Percentiles rank a stretch among this genome's conserved stretches.
Evolutionary conservation across 2,329 filamentous ascomycete genomes (phyloP).

Genomic region (Dactylellina cionopaga): DNA sequence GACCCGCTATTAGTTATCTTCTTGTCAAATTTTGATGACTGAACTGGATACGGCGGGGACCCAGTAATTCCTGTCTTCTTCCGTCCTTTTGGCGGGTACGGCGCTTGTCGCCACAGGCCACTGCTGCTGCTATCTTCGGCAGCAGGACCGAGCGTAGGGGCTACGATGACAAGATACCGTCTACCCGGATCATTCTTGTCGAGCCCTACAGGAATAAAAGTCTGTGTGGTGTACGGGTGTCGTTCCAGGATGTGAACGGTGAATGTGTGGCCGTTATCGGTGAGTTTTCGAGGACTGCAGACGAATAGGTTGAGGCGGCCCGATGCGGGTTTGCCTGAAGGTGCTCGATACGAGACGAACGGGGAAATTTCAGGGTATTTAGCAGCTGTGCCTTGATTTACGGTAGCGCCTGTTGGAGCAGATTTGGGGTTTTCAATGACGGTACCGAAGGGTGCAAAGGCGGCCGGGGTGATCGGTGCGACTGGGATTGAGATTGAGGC

Average conservation of each 20-base stretch:
- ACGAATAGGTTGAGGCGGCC: slow-evolving; percentile 89
- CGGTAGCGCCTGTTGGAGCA: slow-evolving; percentile 65
- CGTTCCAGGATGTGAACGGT: slow-evolving; percentile 80
- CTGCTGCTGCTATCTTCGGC: neutral
- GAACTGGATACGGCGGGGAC: slow-evolving; percentile 29
- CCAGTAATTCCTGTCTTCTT: slow-evolving; percentile 11
- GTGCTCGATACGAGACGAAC: slow-evolving; percentile 74
- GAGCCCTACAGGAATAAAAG: slow-evolving; percentile 80
- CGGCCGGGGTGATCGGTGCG: slow-evolving; percentile 72
- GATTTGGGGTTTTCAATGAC: slow-evolving; percentile 76
- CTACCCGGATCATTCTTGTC: slow-evolving; percentile 60
- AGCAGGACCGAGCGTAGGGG: slow-evolving; percentile 70
- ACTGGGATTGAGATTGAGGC: slow-evolving; percentile 64
- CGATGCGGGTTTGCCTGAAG: slow-evolving; percentile 64
- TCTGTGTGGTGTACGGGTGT: slow-evolving; percentile 94
- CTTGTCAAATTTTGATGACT: neutral
- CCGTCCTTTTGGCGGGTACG: slow-evolving; percentile 23
- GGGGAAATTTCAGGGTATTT: slow-evolving; percentile 85
- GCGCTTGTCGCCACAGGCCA: neutral
- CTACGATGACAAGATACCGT: slow-evolving; percentile 85
- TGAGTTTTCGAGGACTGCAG: slow-evolving; percentile 74
- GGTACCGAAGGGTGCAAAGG: slow-evolving; percentile 83
- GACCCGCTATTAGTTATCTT: neutral
- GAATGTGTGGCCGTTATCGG: slow-evolving; percentile 64
- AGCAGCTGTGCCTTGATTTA: slow-evolving; percentile 88